Evolutionary conservation across 257 asterid species (phyloP), one percentile per base, ranked within the genome.

Genomic region (Solanum infundibuliforme): DNA sequence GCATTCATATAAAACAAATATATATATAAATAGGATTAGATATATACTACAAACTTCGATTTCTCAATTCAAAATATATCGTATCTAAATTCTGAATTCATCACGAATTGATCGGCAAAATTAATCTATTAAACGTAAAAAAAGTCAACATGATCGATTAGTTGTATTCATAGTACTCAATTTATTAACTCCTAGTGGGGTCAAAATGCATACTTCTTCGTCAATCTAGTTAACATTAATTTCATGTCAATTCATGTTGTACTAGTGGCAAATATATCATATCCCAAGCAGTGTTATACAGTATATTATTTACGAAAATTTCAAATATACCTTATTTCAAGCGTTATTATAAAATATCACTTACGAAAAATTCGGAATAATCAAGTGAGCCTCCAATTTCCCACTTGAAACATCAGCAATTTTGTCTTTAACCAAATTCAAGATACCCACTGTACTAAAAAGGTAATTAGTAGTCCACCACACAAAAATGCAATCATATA

Each of bases 111-210:
- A 5, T 48, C 0, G 3, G 4, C n/a, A 29, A 81, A 46, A 8
- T 73, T 2, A 29, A 16, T 81, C 68, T 27, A 8, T 66, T 8
- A 41, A n/a, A 13, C 36, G 1, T 7, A 0, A 12, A 14, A 23
- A 23, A 75, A n/a, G 25, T 79, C 65, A 2, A 46, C 13, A 25
- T 79, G 36, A n/a, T 41, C 32, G 25, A 41, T 68, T n/a, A 39
- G 83, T 75, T 39, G 9, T 76, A 76, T 39, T 38, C 6, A 38
- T 76, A 20, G 34, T 38, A 38, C 31, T 36, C 62, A 39, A 77
- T 38, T 72, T 79, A 12, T 77, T 25, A n/a, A 79, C 84, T 79
- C 23, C 18, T 18, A 7, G 85, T 81, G 85, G 39, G 85, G 85
- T 46, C 85, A 6, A 43, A 46, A 81, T 81, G 85, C 18, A 27